Base-by-base conservation (phyloP, 2,329 filamentous ascomycete genomes). In the Botrytis sinoallii region DNA sequence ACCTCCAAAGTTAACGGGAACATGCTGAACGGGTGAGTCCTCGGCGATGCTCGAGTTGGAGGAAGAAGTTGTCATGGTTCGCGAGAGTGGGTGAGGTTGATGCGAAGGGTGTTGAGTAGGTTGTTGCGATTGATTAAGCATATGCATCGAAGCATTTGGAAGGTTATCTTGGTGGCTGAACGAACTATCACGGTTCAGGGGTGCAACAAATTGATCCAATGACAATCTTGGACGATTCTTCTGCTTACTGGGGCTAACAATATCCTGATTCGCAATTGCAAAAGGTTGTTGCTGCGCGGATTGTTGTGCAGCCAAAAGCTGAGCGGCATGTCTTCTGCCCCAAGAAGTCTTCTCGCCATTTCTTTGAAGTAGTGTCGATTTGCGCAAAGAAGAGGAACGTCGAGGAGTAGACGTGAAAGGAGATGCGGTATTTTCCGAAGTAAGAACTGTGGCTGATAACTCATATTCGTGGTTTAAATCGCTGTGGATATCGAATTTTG, bases 351-450 rank as follows among this genome's bases (percentile, higher is more conserved):
- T 88, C 57, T 92, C 91, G 60, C 89, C 88, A 75, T 92, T 88
- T 59, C 95, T 91, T 82, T 97, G 95, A 80, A 97, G 94, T 38
- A 97, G 83, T 0, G 95, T 97, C 3, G 94, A 97, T 81, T 92
- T 95, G 74, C 95, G 88, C 67, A 98, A 84, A 29, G 94, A 96
- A 1, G 91, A 92, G 1, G 92, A 90, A 75, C 92, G 87, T 80
- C 90, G 91, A 25, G 90, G 88, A 77, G 92, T 85, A 4, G 86
- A 87, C 2, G 80, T 87, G 44, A 80, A 79, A 1, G 76, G 66
- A 80, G 78, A 84, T 29, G 76, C 72, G 35, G 76, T 57, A 63
- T 72, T 77, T 14, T 80, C 79, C 3, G 76, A 73, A 1, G 70
- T 74, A 55, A 80, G 76, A 12, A 78, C 77, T 29, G 79, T 76